These are phyloP conservation scores for Arctostaphylos glauca DNA, from an alignment of 148 eudicot genomes.

Conservation along the genomic window DNA sequence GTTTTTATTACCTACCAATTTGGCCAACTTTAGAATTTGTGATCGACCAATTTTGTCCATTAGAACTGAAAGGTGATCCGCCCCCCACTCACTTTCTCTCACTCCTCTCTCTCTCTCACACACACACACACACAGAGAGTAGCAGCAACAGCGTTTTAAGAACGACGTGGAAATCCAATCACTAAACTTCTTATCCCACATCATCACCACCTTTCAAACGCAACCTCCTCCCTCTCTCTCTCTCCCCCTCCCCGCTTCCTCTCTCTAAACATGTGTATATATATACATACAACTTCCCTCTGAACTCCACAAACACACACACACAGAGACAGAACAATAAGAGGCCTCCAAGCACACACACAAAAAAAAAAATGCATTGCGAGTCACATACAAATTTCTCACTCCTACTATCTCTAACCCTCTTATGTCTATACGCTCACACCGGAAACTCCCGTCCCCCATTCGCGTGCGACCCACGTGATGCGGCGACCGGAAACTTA, in stretches of 20 bases:
- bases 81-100: not conserved
- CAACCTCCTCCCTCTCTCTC: constrained; percentile 23
- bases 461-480: constrained; percentile 70
- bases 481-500: constrained; percentile 37
- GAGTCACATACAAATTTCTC: not conserved
- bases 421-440: not conserved
- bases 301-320: constrained; percentile 1
- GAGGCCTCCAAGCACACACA: not conserved
- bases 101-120: not conserved
- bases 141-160: not conserved
- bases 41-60: not conserved
- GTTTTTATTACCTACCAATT: too few relatives aligned
- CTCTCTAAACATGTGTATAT: constrained; percentile 19
- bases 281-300: constrained; percentile 19
- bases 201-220: constrained; percentile 27
- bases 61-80: not conserved
- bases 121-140: not conserved
- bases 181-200: constrained; percentile 16
- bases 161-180: constrained; percentile 47
- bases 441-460: constrained; percentile 41
- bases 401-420: constrained; percentile 13
- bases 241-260: not conserved
- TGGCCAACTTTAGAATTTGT: too few relatives aligned
- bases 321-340: not conserved
- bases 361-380: not conserved